Evolutionary conservation across 345 rosid species (phyloP).

Genomic region (Populus nigra): DNA sequence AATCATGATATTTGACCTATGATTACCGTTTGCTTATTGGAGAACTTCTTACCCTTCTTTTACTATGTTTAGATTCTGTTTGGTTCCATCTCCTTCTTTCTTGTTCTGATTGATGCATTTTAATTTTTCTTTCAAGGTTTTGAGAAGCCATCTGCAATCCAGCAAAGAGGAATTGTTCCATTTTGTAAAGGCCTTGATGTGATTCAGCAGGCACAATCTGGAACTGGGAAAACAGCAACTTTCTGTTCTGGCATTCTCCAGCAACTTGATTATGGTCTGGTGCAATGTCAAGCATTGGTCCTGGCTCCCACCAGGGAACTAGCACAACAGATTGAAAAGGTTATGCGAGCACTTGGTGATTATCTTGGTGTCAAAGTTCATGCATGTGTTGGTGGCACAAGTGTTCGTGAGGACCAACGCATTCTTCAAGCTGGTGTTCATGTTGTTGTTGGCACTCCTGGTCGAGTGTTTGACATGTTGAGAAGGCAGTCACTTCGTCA

Average conservation of each 20-base stretch:
- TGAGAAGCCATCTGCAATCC: constrained; percentile 98
- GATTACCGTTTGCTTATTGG: background rate
- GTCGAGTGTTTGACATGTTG: constrained; percentile 96
- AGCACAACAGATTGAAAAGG: constrained; percentile 94
- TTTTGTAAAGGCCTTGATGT: constrained; percentile 93
- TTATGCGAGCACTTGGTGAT: constrained; percentile 93
- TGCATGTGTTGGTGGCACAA: constrained; percentile 95
- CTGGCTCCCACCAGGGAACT: constrained; percentile 91
- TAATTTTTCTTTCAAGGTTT: constrained; percentile 28
- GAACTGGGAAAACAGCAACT: constrained; percentile 93
- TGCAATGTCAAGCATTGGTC: constrained; percentile 85
- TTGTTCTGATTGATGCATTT: background rate
- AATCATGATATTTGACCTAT: background rate
- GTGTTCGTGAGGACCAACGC: constrained; percentile 91
- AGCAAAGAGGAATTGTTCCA: constrained; percentile 91
- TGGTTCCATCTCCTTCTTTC: background rate
- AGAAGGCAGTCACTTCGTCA: constrained; percentile 81
- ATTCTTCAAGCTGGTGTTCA: constrained; percentile 90
- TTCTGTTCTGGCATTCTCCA: constrained; percentile 90
- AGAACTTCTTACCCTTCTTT: background rate
- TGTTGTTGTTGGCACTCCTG: constrained; percentile 96
- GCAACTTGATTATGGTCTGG: constrained; percentile 65
- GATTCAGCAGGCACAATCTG: constrained; percentile 94
- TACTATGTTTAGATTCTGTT: background rate
- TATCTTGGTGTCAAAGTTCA: constrained; percentile 89